Base-by-base conservation (phyloP, 148 eudicot genomes). In the Rhododendron ovatum region DNA sequence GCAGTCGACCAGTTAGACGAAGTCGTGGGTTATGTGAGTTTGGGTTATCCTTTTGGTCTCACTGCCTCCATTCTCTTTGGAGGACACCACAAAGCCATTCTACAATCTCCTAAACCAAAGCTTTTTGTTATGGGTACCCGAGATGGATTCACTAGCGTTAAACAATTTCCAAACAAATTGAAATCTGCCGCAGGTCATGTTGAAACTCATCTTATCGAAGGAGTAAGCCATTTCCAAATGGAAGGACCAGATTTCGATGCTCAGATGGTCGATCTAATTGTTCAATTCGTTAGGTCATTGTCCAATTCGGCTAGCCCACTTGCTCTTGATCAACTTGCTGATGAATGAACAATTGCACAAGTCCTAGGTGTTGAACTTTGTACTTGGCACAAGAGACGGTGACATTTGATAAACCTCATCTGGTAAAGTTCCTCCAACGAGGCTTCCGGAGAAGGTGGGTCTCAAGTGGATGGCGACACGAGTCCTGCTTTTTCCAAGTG, bases 131-230 rank as follows among this genome's bases (percentile, higher is more conserved):
- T 95, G 98, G 99, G 99, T 33, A 96, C 98, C 33, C 88, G 85
- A 69, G 98, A 96, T 84, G 98, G 99, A 63, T 96, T 96, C 87
- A 96, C 99, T 8, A 94, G 94, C 22, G 98, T 96, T 48, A 95
- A 92, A 65, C 98, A 95, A 90, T 88, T 95, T 88, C 91, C 92
- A 87, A 92, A 84, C 88, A 95, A 96, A 90, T 78, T 96, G 82
- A 92, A 91, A 74, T 87, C 92, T 67, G 96, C 98, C 18, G 85
- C 92, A 65, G 98, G 98, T 20, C 94, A 89, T 1, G 90, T 85
- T 47, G 94, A 96, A 82, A 91, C 93, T 33, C 93, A 96, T 88
- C 90, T 96, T 13, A 90, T 96, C 55, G 97, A 95, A 88, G 98
- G 96, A 39, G 96, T 88, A 17, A 82, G 96, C 90, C 99, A 96